Evolutionary conservation across 2,329 filamentous ascomycete species (phyloP).

Genomic region (Fusarium nisikadoi): DNA sequence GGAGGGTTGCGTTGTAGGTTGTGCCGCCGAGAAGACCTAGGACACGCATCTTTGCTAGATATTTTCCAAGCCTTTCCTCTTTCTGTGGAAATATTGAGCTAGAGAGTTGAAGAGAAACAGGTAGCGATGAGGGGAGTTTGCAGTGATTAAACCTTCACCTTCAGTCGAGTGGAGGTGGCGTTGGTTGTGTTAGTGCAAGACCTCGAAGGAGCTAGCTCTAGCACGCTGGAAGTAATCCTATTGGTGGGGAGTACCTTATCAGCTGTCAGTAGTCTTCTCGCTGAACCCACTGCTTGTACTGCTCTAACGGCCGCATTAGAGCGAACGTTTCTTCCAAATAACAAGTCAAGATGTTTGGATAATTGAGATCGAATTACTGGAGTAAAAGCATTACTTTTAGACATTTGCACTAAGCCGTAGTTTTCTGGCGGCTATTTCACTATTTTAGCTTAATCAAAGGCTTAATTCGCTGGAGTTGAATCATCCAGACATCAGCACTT

Average conservation of each 20-base stretch:
- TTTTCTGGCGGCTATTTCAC: fast-evolving
- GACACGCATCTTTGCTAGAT: not conserved
- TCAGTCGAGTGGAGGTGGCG: not conserved
- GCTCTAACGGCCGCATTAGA: not conserved
- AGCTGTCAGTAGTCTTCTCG: fast-evolving
- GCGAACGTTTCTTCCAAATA: not conserved
- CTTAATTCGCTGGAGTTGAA: no score
- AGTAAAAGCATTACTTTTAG: fast-evolving
- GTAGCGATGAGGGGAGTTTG: not conserved
- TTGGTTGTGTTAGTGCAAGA: not conserved
- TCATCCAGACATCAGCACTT: fast-evolving
- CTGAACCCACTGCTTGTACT: fast-evolving
- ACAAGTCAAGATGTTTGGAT: not conserved
- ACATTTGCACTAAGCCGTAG: fast-evolving
- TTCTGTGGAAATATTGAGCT: fast-evolving
- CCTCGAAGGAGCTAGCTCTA: not conserved
- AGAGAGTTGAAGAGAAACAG: not conserved
- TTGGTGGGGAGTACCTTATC: not conserved
- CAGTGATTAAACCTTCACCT: not conserved
- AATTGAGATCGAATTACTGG: fast-evolving
- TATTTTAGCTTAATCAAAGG: no score
- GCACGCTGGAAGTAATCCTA: not conserved
- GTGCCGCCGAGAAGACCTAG: constrained; percentile 8
- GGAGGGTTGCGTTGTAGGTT: constrained; percentile 1
- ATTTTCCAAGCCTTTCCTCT: fast-evolving